Conservation (phyloP, 495 filamentous ascomycete species). For the Neurospora terricola region DNA sequence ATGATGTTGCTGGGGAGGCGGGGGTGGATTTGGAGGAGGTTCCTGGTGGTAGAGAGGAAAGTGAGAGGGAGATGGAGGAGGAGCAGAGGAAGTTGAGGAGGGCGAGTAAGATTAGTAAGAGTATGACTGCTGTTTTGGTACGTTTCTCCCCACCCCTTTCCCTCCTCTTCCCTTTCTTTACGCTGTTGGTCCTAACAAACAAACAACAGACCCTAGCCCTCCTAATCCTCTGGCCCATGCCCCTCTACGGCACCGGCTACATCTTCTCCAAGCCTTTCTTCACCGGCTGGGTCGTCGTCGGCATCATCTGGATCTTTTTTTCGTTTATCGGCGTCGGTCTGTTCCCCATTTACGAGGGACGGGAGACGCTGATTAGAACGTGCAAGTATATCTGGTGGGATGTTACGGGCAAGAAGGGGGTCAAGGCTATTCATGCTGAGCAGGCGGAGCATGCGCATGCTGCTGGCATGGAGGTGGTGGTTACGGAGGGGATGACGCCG, state of each 20-base stretch:
- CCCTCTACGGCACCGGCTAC: constrained; percentile 80
- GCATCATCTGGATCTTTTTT: constrained; percentile 80
- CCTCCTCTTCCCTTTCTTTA: background rate
- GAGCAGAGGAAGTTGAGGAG: constrained; percentile 61
- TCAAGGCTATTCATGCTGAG: constrained; percentile 28
- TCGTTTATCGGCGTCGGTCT: constrained; percentile 63
- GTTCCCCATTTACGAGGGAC: constrained; percentile 76
- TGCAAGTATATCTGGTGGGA: constrained; percentile 59
- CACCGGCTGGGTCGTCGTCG: constrained; percentile 82
- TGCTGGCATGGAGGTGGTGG: background rate
- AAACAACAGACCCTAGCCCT: constrained; percentile 50
- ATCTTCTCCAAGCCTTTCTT: constrained; percentile 88
- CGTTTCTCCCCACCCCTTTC: background rate
- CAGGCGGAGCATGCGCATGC: constrained; percentile 1
- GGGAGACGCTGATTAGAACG: constrained; percentile 55
- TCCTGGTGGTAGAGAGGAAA: constrained; percentile 41
- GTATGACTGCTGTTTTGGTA: constrained; percentile 57
- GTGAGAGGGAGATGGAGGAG: constrained; percentile 33
- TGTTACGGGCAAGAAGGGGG: constrained; percentile 48
- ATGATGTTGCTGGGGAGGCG: constrained; percentile 58
- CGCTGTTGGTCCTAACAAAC: too few relatives aligned
- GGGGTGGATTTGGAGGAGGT: constrained; percentile 64
- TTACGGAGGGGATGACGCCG: background rate
- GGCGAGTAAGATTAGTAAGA: constrained; percentile 70
- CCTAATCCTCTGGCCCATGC: constrained; percentile 88